Conservation (phyloP, 2,329 filamentous ascomycete species). For the Pestalotiopsis sp. region DNA sequence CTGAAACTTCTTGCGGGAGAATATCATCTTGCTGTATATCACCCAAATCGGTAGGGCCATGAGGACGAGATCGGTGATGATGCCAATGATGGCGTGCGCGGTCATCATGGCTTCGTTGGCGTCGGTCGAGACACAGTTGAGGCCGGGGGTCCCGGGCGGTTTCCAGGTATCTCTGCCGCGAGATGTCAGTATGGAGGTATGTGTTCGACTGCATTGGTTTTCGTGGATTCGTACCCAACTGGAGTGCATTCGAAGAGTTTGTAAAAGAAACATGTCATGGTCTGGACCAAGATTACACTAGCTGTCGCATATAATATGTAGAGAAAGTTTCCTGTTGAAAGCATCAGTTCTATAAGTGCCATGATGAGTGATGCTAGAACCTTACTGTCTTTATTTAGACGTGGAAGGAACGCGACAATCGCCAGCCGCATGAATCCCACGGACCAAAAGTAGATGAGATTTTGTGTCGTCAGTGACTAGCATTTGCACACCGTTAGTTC, state of each 20-base stretch:
- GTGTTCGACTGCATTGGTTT: background rate
- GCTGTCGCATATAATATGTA: conserved; percentile 12
- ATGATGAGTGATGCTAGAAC: background rate
- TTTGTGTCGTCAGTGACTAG: conserved; percentile 22
- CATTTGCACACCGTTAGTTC: background rate
- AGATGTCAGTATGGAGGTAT: background rate
- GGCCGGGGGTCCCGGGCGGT: background rate
- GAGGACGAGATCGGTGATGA: conserved; percentile 35
- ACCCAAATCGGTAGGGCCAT: conserved; percentile 40
- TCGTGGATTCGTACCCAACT: background rate
- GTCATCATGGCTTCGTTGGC: background rate
- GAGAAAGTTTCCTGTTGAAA: background rate
- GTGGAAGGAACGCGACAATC: conserved; percentile 36
- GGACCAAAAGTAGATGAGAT: conserved; percentile 31
- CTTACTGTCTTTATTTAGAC: conserved; percentile 36
- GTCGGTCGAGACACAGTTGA: background rate
- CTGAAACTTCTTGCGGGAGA: conserved; percentile 33
- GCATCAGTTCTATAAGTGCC: background rate
- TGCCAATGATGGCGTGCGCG: background rate
- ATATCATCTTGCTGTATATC: conserved; percentile 38
- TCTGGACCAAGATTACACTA: conserved; percentile 17
- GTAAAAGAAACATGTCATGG: conserved; percentile 18
- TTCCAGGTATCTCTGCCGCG: background rate
- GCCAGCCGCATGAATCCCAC: conserved; percentile 35
- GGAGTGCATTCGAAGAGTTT: conserved; percentile 18